Evolutionary conservation across 345 rosid genomes (phyloP).

Genomic region (Trapa incisa): DNA sequence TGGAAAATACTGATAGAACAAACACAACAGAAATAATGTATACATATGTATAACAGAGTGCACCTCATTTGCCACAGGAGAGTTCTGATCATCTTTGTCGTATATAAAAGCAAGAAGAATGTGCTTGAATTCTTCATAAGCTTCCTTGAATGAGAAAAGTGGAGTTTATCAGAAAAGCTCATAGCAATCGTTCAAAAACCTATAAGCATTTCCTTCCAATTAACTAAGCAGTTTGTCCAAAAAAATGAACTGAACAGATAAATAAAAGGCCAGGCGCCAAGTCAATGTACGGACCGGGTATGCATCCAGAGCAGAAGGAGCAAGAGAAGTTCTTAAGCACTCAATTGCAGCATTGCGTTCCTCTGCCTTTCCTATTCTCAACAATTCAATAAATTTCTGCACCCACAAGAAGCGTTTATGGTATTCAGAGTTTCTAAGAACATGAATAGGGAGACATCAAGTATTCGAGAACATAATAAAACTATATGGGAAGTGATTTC

Average conservation of each 20-base stretch:
- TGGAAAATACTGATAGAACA: neutral
- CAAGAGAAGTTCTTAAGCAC: constrained; percentile 70
- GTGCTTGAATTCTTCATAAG: constrained; percentile 96
- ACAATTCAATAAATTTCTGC: constrained; percentile 84
- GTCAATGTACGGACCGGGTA: constrained; percentile 48
- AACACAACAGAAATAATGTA: neutral
- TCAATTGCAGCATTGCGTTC: constrained; percentile 54
- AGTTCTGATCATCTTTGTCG: constrained; percentile 58
- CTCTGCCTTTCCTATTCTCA: constrained; percentile 64
- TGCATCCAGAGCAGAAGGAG: constrained; percentile 95
- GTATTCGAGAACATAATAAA: neutral
- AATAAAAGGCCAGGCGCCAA: neutral
- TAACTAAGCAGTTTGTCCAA: constrained; percentile 2
- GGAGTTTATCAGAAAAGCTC: constrained; percentile 3
- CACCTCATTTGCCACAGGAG: constrained; percentile 92
- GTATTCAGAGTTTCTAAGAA: neutral
- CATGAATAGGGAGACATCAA: neutral
- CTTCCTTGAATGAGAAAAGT: constrained; percentile 64
- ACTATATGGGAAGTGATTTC: neutral
- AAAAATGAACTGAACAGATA: neutral
- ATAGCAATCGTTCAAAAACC: too few relatives aligned
- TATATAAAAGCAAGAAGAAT: constrained; percentile 82
- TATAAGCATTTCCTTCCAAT: neutral
- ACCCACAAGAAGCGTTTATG: neutral
- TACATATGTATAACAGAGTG: neutral